A percentile compares a stretch with the other conserved stretches of the same genome.
These are phyloP conservation scores for Xanthoconium purpureum DNA, from an alignment of 768 basidiomycete genomes.

Conservation along the genomic window DNA sequence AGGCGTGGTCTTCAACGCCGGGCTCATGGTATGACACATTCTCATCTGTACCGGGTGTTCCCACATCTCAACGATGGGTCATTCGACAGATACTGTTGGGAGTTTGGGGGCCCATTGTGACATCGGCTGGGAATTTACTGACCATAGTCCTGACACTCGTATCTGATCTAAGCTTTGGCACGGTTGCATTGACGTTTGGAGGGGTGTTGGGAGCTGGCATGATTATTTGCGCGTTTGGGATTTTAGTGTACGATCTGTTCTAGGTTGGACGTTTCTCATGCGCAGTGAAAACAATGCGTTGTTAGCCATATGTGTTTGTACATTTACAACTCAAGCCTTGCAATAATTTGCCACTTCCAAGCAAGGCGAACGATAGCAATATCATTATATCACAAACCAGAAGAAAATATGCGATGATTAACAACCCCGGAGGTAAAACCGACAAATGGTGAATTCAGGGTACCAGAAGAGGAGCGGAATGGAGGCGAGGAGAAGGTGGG, in stretches of 20 bases:
- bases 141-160: conserved; percentile 87
- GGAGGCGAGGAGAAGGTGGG: conserved; percentile 12
- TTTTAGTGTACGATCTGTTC: conserved; percentile 73
- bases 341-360: background rate
- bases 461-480: conserved; percentile 13
- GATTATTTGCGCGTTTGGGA: conserved; percentile 80
- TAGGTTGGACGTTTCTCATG: conserved; percentile 12
- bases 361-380: conserved; percentile 26
- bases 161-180: conserved; percentile 73
- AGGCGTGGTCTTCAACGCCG: conserved; percentile 81
- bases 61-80: conserved; percentile 1
- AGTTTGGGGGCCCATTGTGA: conserved; percentile 83
- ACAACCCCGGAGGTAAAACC: conserved; percentile 23
- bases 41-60: background rate
- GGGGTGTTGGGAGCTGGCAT: conserved; percentile 73
- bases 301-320: background rate
- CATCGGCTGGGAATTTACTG: conserved; percentile 89
- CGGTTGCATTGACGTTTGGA: conserved; percentile 62
- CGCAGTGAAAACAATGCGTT: background rate
- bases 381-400: conserved; percentile 42
- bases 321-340: background rate
- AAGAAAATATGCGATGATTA: conserved; percentile 36
- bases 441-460: conserved; percentile 18
- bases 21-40: conserved; percentile 64
- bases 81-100: conserved; percentile 66